Evolutionary conservation across 2,329 filamentous ascomycete genomes (phyloP).

Genomic region (Ceratocystis destructans): DNA sequence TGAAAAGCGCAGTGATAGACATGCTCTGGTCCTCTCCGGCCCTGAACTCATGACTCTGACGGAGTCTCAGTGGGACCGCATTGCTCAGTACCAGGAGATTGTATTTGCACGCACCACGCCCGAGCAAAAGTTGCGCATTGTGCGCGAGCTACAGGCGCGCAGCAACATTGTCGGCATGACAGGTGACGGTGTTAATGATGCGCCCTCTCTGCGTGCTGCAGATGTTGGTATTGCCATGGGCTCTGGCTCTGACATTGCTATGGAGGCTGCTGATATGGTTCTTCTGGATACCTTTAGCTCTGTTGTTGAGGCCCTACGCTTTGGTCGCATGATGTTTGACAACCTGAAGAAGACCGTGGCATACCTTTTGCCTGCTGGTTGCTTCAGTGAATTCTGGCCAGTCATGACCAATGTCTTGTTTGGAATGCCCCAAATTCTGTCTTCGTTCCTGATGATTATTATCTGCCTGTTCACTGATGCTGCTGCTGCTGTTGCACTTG

Average conservation of each 20-base stretch:
- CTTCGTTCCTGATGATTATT: constrained; percentile 95
- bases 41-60: constrained; percentile 52
- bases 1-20: constrained; percentile 23
- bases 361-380: constrained; percentile 86
- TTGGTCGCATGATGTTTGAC: constrained; percentile 96
- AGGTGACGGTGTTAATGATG: constrained; percentile 96
- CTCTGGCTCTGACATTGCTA: constrained; percentile 91
- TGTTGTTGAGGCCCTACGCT: constrained; percentile 93
- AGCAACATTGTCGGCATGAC: constrained; percentile 98
- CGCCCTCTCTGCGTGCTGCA: constrained; percentile 92
- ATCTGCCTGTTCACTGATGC: constrained; percentile 90
- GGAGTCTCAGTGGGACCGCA: constrained; percentile 53
- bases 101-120: constrained; percentile 95
- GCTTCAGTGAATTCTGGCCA: constrained; percentile 96
- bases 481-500: constrained; percentile 57
- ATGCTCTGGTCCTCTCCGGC: constrained; percentile 50
- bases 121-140: constrained; percentile 86
- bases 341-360: constrained; percentile 99
- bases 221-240: constrained; percentile 99
- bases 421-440: constrained; percentile 93
- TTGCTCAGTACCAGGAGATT: constrained; percentile 54
- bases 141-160: constrained; percentile 84
- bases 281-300: constrained; percentile 98
- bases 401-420: constrained; percentile 97
- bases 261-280: constrained; percentile 95